phyloP scores from a whole-genome alignment of 2,329 filamentous ascomycete species.

The Ophiostoma fasciatum region DNA sequence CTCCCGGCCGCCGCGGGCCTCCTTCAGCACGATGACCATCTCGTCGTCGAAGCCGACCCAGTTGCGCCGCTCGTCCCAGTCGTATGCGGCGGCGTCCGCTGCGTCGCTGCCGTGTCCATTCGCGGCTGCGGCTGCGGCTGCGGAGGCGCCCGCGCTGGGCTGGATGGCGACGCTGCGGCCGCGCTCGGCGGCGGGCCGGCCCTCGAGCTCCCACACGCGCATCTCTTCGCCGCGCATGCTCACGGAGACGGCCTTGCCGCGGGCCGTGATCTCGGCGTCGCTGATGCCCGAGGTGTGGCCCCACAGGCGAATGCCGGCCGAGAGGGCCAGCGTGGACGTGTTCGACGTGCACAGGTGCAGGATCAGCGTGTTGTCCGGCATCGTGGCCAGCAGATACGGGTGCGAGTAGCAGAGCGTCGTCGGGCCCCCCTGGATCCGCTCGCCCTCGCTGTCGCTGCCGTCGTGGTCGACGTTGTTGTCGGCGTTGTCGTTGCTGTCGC shows the following conservation, averaged over 20 bases:
- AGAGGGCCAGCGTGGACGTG: conserved; percentile 49
- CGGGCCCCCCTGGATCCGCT: conserved; percentile 26
- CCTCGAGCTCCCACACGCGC: conserved; percentile 81
- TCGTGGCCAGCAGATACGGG: conserved; percentile 71
- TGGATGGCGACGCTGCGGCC: conserved; percentile 37
- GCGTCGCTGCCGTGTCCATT: conserved; percentile 1
- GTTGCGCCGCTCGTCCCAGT: conserved; percentile 32
- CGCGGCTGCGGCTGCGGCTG: background rate
- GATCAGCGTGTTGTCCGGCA: conserved; percentile 77
- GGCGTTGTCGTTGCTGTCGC: background rate
- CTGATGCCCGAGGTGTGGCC: conserved; percentile 85
- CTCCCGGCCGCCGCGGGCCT: conserved; percentile 51
- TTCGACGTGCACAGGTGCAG: conserved; percentile 70
- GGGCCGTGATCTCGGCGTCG: conserved; percentile 67
- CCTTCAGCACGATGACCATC: conserved; percentile 74
- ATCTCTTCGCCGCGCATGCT: conserved; percentile 65
- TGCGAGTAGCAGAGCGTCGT: conserved; percentile 57
- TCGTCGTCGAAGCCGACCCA: conserved; percentile 87
- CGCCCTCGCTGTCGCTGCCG: background rate
- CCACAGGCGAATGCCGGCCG: conserved; percentile 64
- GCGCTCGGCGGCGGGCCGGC: conserved; percentile 19
- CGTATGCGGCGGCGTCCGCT: conserved; percentile 10
- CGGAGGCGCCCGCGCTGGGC: conserved; percentile 14
- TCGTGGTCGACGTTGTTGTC: background rate
- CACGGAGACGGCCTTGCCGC: conserved; percentile 82